Evolutionary conservation across 1,284 basidiomycete genomes (phyloP), one percentile per base, ranked within the genome.

Genomic region (Acaromyces ingoldii): DNA sequence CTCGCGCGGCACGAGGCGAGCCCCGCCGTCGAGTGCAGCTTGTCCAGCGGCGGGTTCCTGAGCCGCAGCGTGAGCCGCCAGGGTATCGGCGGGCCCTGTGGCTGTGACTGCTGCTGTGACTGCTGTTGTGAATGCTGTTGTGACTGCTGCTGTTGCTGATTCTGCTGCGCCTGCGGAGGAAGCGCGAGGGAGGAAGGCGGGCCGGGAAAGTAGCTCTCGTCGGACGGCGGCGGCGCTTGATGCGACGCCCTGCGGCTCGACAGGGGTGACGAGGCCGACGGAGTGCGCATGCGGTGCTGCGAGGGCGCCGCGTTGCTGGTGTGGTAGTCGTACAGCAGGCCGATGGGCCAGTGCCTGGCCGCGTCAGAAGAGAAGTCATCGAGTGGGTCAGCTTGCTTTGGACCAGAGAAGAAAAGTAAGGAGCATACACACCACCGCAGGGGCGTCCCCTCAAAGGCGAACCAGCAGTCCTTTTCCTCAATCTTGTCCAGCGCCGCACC

Each of bases 281-380:
- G 51, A 65, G 57, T 21, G 43, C 43, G 59, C 62, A 65, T 6
- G 59, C 62, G 4, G 63, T 49, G 17, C 9, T 46, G 21, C 15
- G 60, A 57, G 6, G 57, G 55, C 10, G 63, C 65, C 7, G 58
- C 52, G 38, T 70, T 68, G 3, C 53, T 36, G 2, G 63, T 62
- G 39, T 64, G 62, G 33, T 56, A 60, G 34, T 71, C 68, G 51
- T 69, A 69, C 4, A 69, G 58, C 34, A 71, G 37, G 0, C 68
- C 68, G 17, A 71, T 52, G 29, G 65, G 68, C 68, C 68, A 71
- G 36, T 71, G 68, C 55, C 51, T 53, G 51, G 25, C 4, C 17
- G 11, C 17, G 26, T 25, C 4, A 30, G 33, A 42, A 44, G 24
- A 4, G 48, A 46, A 13, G n/a, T 17, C 9, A 7, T 41, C 29